A percentile compares a stretch with the other conserved stretches of the same genome.
phyloP scores from a whole-genome alignment of 441 rosid species.

The Flueggea neowawraea region DNA sequence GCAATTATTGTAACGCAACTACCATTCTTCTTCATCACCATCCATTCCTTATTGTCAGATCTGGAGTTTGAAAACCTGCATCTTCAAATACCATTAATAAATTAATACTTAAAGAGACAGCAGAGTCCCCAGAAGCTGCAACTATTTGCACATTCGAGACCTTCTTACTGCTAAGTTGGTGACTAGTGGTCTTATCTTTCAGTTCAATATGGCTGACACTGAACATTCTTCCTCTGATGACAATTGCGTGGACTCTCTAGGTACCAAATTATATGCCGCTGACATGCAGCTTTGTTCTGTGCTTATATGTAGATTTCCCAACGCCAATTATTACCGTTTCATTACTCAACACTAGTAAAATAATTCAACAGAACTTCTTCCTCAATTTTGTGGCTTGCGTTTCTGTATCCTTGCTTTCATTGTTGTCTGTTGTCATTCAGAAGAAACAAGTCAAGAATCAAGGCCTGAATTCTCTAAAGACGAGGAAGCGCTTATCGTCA shows the following conservation, averaged over 20 bases:
- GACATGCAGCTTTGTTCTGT: neutral
- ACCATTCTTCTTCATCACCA: slow-evolving; percentile 32
- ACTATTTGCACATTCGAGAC: neutral
- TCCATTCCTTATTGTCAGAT: slow-evolving; percentile 9
- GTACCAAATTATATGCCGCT: slow-evolving; percentile 15
- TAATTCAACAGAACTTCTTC: too few relatives aligned
- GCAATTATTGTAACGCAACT: slow-evolving; percentile 17
- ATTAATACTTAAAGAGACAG: neutral
- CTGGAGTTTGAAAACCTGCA: neutral
- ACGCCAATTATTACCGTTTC: too few relatives aligned
- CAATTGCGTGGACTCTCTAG: slow-evolving; percentile 23
- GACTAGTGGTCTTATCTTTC: neutral
- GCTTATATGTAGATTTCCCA: too few relatives aligned
- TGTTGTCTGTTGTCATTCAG: slow-evolving; percentile 9
- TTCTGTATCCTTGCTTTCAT: neutral
- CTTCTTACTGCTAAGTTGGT: neutral
- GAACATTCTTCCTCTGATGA: slow-evolving; percentile 38
- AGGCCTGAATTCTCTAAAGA: slow-evolving; percentile 36
- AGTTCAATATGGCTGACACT: slow-evolving; percentile 40
- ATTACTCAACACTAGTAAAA: too few relatives aligned
- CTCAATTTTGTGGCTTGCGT: neutral
- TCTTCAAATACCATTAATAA: neutral
- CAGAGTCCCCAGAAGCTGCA: neutral
- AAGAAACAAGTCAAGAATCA: slow-evolving; percentile 28
- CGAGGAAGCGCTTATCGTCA: slow-evolving; percentile 38